Evolutionary conservation across 805 yeast species (phyloP), one percentile per base, ranked within the genome.

Genomic region (Pachysolen tannophilus): DNA sequence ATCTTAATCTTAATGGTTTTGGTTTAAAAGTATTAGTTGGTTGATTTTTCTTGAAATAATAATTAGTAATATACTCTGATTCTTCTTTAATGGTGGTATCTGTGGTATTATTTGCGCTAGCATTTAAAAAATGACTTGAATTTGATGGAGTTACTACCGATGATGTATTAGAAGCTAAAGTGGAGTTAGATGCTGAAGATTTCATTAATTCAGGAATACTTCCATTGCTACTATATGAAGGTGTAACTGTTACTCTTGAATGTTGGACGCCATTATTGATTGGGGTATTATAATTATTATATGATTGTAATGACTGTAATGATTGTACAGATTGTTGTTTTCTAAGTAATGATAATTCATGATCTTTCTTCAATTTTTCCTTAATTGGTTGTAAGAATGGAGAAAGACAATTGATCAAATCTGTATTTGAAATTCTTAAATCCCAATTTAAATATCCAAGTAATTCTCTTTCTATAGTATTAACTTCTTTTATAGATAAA

Each of bases 381-480:
- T 82, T 84, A 56, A 88, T 84, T 29, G 86, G 82, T 13, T 67
- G 61, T 37, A 90, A 61, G 62, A 90, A 85, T 20, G 87, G 87
- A 32, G 80, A 75, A 36, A 88, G 67, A 18, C 80, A 80, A 33
- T 65, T 58, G 38, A 76, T 63, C 39, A 90, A 69, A 46, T 90
- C 97, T 23, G 71, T 69, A 44, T 77, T 78, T 20, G 74, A 61
- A 33, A 92, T 77, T 18, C 72, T 66, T 32, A 92, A 66, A 49
- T 85, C 78, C 97, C 97, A 90, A 48, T 85, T 81, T 39, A 90
- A 69, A 43, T 85, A 75, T 33, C 72, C 74, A 32, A 90, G 74
- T 48, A 92, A 65, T 60, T 90, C 97, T 45, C 88, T 70, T 61
- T 90, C 98, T 50, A 94, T 82, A 44, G 87, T 77, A 58, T 90